Base-by-base conservation (phyloP, 768 basidiomycete species). In the Termitomyces bulborhizus region DNA sequence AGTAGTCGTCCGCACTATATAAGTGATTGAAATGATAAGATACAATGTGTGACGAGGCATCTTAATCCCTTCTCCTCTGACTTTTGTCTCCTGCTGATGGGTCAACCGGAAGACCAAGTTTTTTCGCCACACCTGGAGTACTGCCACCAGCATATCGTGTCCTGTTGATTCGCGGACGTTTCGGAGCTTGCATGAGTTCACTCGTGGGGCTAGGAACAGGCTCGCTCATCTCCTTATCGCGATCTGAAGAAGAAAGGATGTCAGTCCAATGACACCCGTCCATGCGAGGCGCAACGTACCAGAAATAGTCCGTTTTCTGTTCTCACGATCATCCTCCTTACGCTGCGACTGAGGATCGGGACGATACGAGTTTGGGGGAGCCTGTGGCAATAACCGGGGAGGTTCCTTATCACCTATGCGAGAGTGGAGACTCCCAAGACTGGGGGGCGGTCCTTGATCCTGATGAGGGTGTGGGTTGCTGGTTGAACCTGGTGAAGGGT, bases 271-370 rank as follows among this genome's bases (percentile, higher is more conserved):
- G 42, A 46, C 37, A 16, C 36, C 48, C 34, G 48, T 43, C 18
- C 11, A 26, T 15, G 16, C 16, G 16, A 40, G 31, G 46, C 27
- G 54, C 34, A 42, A 66, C 80, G 60, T 70, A 88, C 89, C 90
- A 65, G 85, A 81, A 34, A 75, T 69, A 24, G 83, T 81, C 53
- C 89, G 79, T 71, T 92, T 92, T 64, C 86, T 74, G 55, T 65
- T 74, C 57, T 88, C 86, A 46, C 83, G 79, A 29, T 86, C 85
- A 16, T 89, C 86, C 9, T 88, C 85, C 58, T 76, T 76, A 53
- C 73, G 65, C 42, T 70, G 67, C 45, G 64, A 64, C 39, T 69
- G 67, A 46, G 65, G 46, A 36, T 82, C 81, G 49, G 67, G 65
- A 48, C 80, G 77, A 57, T 78, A 79, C n/a, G 75, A 64, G 41